These are phyloP conservation scores for Termitomyces sp. DNA, from an alignment of 768 basidiomycete genomes.

Conservation along the genomic window DNA sequence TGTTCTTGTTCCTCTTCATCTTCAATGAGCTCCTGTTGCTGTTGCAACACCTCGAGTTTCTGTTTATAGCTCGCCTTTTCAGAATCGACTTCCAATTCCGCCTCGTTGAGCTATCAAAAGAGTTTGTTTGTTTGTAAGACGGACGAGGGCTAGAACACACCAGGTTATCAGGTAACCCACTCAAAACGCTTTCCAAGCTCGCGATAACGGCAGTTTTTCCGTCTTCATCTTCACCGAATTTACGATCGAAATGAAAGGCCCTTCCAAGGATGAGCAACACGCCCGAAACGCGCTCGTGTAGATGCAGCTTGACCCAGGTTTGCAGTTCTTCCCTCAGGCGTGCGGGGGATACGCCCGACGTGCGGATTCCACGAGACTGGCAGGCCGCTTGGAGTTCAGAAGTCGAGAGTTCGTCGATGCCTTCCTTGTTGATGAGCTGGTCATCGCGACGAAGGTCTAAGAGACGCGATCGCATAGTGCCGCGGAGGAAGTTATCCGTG, in stretches of 20 bases:
- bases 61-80: slow-evolving; percentile 96
- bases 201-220: slow-evolving; percentile 77
- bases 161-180: slow-evolving; percentile 90
- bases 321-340: slow-evolving; percentile 83
- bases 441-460: slow-evolving; percentile 86
- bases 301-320: slow-evolving; percentile 90
- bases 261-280: slow-evolving; percentile 90
- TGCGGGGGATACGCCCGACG: slow-evolving; percentile 80
- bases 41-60: slow-evolving; percentile 94
- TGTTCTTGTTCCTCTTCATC: slow-evolving; percentile 99
- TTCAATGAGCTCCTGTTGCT: slow-evolving; percentile 99
- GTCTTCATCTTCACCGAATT: slow-evolving; percentile 67
- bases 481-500: slow-evolving; percentile 96
- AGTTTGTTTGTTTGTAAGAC: too few relatives aligned
- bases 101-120: slow-evolving; percentile 77
- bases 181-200: slow-evolving; percentile 85
- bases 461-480: slow-evolving; percentile 80
- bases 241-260: slow-evolving; percentile 90
- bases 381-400: slow-evolving; percentile 90
- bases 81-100: slow-evolving; percentile 92
- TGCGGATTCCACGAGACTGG: slow-evolving; percentile 91
- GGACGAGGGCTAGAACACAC: too few relatives aligned
- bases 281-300: slow-evolving; percentile 88
- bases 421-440: slow-evolving; percentile 86
- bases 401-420: slow-evolving; percentile 85